Base-by-base conservation (phyloP, 169 alveolate species). In the Plasmodium sp. region DNA sequence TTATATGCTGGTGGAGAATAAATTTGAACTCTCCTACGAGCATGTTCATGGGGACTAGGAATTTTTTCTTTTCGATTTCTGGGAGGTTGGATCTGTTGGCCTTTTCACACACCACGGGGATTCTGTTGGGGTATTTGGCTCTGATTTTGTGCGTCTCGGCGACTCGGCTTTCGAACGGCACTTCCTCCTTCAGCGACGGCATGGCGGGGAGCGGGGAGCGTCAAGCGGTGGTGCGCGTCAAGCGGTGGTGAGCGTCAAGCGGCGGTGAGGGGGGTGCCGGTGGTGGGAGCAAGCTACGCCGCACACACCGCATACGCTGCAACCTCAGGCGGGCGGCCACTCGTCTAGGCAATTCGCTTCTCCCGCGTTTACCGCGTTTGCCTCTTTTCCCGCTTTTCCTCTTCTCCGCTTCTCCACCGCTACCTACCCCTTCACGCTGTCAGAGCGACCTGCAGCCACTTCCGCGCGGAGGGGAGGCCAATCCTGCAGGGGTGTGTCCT, bases 81-180 rank as follows among this genome's bases (percentile, higher is more conserved):
- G 96, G 96, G 51, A 85, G 84, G 56, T 94, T 45, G n/a, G 93
- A 74, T 79, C 94, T 36, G 48, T 43, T 85, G 5, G 93, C 94
- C 33, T 97, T 97, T 86, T 97, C 98, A 84, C 99, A 97, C 4
- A 98, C 97, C 51, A 98, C 98, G 6, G 99, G 99, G 51, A 98
- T 97, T 80, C 99, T 92, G 81, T 98, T 98, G 33, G 97, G 98
- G 93, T 97, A 98, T 27, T 97, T 96, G 36, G 98, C 97, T 80
- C 98, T 92, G 27, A 98, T 96, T 79, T 97, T 96, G 36, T 97
- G 96, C 39, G 97, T 94, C 85, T 98, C 99, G 67, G 95, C 94
- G 90, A 96, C 97, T 93, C 99, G 84, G 48, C 94, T 96, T 75
- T 96, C 99, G 96, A 95, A 74, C 71, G 84, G 81, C 41, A 41